Evolutionary conservation across 106 monocot species (phyloP), one percentile per base, ranked within the genome.

Genomic region (Chionographis japonica): DNA sequence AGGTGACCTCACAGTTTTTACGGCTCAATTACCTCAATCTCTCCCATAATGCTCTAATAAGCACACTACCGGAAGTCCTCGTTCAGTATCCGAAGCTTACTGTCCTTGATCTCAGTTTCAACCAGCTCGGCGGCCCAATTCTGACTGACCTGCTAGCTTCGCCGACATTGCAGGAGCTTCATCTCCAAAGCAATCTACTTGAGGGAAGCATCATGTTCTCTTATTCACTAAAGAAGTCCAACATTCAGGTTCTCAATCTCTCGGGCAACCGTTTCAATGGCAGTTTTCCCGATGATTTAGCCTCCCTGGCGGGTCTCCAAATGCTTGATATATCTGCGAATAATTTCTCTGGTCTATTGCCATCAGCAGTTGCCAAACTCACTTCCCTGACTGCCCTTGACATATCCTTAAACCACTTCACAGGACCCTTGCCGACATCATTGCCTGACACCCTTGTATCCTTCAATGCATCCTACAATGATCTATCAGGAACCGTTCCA

Each of bases 391-490:
- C 67, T 38, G 80, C 78, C 38, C 77, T 97, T 55, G 92, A 97
- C 61, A 79, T 97, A 54, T 97, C 97, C 3, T 74, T 16, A 12
- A 97, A 97, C 74, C 68, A 77, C 35, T 89, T 97, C 66, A 76
- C 74, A 18, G 97, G 97, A 15, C 66, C 83, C 40, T 61, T 97
- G 72, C 97, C 92, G 12, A 40, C 63, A 42, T 72, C 77, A n/a
- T 49, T 97, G 16, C 78, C 92, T 0, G 65, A 79, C 56, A 83
- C 78, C 6, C 69, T 97, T 10, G 12, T 58, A 67, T 19, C 38
- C 70, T 97, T 97, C 51, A 97, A 97, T 77, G 84, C 75, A 16
- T 97, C 97, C 43, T 92, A 92, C 67, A 97, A 97, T 66, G 86
- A 92, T 64, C 71, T 97, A 15, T 87, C 97, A 9, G 97, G 97